Conservation (phyloP, 805 yeast genomes). For the Starmera quercuum region DNA sequence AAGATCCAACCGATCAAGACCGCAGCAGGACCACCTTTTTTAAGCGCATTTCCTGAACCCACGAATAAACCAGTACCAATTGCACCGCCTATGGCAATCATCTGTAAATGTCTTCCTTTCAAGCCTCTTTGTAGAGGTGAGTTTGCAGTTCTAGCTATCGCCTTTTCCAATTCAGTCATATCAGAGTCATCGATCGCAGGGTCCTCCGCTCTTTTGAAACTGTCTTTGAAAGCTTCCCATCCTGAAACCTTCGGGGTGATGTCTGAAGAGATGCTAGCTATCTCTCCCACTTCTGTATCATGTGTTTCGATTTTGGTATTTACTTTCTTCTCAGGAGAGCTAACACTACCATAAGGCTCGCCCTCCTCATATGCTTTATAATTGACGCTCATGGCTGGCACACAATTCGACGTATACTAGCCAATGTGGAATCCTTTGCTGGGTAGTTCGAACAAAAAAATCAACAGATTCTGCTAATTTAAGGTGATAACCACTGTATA, state of each 20-base stretch:
- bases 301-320: too few relatives aligned
- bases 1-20: conserved; percentile 43
- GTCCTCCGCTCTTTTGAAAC: conserved; percentile 11
- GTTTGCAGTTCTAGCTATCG: conserved; percentile 33
- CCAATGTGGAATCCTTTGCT: too few relatives aligned
- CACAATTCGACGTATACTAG: too few relatives aligned
- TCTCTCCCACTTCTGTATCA: conserved; percentile 2
- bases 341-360: too few relatives aligned
- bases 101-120: conserved; percentile 48
- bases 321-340: too few relatives aligned
- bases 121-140: conserved; percentile 46
- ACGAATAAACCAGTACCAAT: conserved; percentile 62
- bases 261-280: neutral
- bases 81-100: conserved; percentile 59
- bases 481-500: too few relatives aligned
- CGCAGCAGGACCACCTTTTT: conserved; percentile 53
- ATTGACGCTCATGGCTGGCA: too few relatives aligned
- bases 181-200: conserved; percentile 24
- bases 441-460: too few relatives aligned
- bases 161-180: conserved; percentile 33
- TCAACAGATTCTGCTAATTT: too few relatives aligned
- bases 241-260: conserved; percentile 2
- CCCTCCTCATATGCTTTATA: too few relatives aligned
- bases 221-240: conserved; percentile 16
- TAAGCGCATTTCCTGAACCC: conserved; percentile 48